Evolutionary conservation across 106 monocot genomes (phyloP).

Genomic region (Dendrobium nobile): DNA sequence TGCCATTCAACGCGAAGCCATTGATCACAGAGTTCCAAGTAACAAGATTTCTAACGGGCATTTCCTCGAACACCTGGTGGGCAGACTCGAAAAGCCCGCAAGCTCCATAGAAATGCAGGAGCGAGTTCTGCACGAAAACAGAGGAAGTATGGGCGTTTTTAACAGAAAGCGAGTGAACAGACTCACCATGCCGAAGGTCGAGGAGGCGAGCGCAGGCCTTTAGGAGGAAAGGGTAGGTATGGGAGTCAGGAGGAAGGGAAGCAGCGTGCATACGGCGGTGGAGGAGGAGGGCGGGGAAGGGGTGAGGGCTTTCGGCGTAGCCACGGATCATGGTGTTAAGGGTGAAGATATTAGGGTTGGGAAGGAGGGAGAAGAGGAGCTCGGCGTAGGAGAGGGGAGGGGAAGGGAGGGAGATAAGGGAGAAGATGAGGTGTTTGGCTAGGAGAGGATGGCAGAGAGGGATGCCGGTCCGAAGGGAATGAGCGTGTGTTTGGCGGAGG

Average conservation of each 20-base stretch:
- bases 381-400: constrained; percentile 33
- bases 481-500: constrained; percentile 59
- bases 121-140: constrained; percentile 74
- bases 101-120: constrained; percentile 59
- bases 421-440: constrained; percentile 73
- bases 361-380: constrained; percentile 40
- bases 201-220: constrained; percentile 72
- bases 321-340: constrained; percentile 80
- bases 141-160: constrained; percentile 30
- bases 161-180: constrained; percentile 40
- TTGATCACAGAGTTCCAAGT: constrained; percentile 87
- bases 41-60: constrained; percentile 48
- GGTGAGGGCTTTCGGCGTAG: constrained; percentile 42
- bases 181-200: constrained; percentile 38
- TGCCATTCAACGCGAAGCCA: constrained; percentile 63
- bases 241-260: constrained; percentile 44
- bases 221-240: constrained; percentile 89
- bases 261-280: constrained; percentile 31
- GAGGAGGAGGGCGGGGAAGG: constrained; percentile 46
- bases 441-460: constrained; percentile 37
- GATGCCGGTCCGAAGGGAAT: constrained; percentile 40
- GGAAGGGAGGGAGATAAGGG: constrained; percentile 33
- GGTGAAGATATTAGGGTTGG: constrained; percentile 58
- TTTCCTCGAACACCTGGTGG: constrained; percentile 58
- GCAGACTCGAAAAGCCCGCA: constrained; percentile 73